phyloP scores from a whole-genome alignment of 768 basidiomycete genomes.

The Fomitopsis pulvina region DNA sequence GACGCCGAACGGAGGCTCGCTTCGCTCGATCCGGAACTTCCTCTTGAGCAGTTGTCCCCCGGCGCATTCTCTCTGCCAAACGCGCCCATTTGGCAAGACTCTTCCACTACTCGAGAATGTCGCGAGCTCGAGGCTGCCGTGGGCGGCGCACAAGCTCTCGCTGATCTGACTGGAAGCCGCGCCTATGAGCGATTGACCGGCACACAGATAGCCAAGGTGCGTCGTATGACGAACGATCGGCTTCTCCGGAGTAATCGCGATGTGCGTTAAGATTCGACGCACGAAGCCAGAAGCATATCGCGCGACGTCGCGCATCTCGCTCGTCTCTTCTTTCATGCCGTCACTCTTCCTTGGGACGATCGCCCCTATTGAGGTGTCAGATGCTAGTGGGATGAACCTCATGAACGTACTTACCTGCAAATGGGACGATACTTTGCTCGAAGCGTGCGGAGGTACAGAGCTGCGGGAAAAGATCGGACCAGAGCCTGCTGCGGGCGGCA shows the following conservation, averaged over 20 bases:
- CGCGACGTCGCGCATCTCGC: conserved; percentile 59
- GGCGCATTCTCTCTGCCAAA: conserved; percentile 60
- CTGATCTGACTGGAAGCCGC: conserved; percentile 73
- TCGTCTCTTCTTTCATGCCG: conserved; percentile 79
- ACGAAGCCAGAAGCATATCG: conserved; percentile 47
- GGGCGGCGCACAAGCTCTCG: conserved; percentile 65
- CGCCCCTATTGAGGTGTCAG: conserved; percentile 79
- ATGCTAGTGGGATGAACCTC: conserved; percentile 88
- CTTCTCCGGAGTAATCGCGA: conserved; percentile 9
- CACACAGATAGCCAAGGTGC: conserved; percentile 72
- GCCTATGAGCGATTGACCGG: conserved; percentile 90
- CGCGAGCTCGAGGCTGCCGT: conserved; percentile 54
- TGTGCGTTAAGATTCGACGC: conserved; percentile 44
- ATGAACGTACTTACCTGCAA: conserved; percentile 70
- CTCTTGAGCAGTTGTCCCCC: conserved; percentile 56
- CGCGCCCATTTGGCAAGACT: conserved; percentile 90
- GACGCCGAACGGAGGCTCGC: conserved; percentile 46
- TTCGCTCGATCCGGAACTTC: conserved; percentile 41
- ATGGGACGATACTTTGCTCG: conserved; percentile 66
- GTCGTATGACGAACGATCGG: conserved; percentile 11
- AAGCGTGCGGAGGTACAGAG: conserved; percentile 61
- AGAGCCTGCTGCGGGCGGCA: conserved; percentile 72
- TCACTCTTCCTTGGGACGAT: conserved; percentile 76
- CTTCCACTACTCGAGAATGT: conserved; percentile 76
- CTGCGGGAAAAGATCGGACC: conserved; percentile 65